These are phyloP conservation scores for Waitea zeae DNA, from an alignment of 1,284 basidiomycete species.

Conservation along the genomic window DNA sequence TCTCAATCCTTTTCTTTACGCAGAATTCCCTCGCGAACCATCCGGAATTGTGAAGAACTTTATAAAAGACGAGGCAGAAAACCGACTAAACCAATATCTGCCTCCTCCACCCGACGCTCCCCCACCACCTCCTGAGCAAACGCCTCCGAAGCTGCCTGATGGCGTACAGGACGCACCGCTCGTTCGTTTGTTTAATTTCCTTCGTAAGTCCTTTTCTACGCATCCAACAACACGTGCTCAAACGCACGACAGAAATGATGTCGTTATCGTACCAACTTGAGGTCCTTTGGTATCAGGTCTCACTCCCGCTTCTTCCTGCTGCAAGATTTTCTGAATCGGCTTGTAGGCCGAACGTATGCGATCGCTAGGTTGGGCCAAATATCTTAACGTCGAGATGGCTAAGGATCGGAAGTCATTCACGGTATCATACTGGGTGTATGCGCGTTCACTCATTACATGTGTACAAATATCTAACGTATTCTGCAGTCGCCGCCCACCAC, in stretches of 20 bases:
- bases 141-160: slow-evolving; percentile 35
- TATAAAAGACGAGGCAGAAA: slow-evolving; percentile 56
- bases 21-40: slow-evolving; percentile 58
- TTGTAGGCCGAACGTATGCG: slow-evolving; percentile 50
- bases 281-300: slow-evolving; percentile 63
- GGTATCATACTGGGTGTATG: slow-evolving; percentile 65
- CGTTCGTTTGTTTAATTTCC: slow-evolving; percentile 61
- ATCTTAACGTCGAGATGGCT: slow-evolving; percentile 43
- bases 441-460: slow-evolving; percentile 5
- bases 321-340: background rate
- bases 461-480: slow-evolving; percentile 4
- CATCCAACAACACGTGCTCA: background rate
- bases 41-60: slow-evolving; percentile 44
- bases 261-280: slow-evolving; percentile 73
- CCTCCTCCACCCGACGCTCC: slow-evolving; percentile 23
- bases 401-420: slow-evolving; percentile 45
- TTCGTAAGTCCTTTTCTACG: slow-evolving; percentile 33
- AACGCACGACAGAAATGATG: slow-evolving; percentile 48
- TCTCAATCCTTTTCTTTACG: too few species aligned
- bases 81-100: slow-evolving; percentile 43
- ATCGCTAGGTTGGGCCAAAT: slow-evolving; percentile 63
- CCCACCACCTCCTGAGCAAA: slow-evolving; percentile 25
- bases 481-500: slow-evolving; percentile 27
- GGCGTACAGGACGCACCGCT: slow-evolving; percentile 60
- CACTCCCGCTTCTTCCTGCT: slow-evolving; percentile 6